Base-by-base conservation (phyloP, 2,329 filamentous ascomycete genomes). In the Trichoderma brevicompactum region DNA sequence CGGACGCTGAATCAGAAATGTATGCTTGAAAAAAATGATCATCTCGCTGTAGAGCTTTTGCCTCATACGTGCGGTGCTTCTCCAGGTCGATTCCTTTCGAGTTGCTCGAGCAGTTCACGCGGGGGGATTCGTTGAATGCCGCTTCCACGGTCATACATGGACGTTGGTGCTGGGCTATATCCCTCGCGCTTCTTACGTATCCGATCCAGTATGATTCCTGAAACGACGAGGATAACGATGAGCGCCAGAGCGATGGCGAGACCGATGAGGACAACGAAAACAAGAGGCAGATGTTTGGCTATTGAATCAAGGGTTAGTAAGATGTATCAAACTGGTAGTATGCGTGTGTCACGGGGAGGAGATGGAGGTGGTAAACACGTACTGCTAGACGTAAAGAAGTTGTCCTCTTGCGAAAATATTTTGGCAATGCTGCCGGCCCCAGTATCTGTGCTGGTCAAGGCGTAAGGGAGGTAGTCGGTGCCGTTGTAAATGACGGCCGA, bases 401-500 rank as follows among this genome's bases (percentile, higher is more conserved):
- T 88, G 68, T 89, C 81, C 55, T 92, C 90, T 79, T 96, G 88
- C 10, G 94, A 90, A 76, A 99, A 96, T 68, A 98, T 83, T 70
- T 87, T 87, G 40, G 90, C 88, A 72, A 99, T 86, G 71, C 87
- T 94, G 55, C 94, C 92, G 10, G 86, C 81, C 12, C 83, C 82
- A 66, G 87, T 87, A 72, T 87, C 83, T 12, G 83, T 78, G 66
- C 84, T 89, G 52, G 87, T 90, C 48, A 99, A 84, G 46, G 92
- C 85, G 75, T 94, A 97, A 0, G 95, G 94, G 59, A 83, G 82
- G 74, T 94, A 88, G 2, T 82, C 80, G 10, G 88, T 92, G 71
- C 95, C 95, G 73, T 98, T 92, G 80, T 91, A 99, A 34, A 97
- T 81, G 7, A 89, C 94, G 8, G 92, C 93, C 13, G 94, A 96